Evolutionary conservation across 225 moss, liverwort and hornwort species (phyloP).

Genomic region (Pseudoscleropodium purum): DNA sequence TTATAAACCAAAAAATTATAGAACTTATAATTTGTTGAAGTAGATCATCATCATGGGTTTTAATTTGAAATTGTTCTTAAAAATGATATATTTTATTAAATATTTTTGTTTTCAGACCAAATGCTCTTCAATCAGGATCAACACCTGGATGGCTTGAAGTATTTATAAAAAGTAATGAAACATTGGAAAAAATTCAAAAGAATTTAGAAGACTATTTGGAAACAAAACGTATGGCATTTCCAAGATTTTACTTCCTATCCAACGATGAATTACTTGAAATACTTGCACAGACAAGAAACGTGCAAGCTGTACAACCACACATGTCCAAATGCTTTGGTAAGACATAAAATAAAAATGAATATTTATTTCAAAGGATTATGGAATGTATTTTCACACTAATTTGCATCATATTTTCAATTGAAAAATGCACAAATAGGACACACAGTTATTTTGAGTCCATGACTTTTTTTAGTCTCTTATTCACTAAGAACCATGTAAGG

Average conservation of each 20-base stretch:
- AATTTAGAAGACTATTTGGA: slow-evolving; percentile 91
- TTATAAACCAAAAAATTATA: rapidly evolving
- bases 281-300: slow-evolving; percentile 89
- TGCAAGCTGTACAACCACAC: slow-evolving; percentile 90
- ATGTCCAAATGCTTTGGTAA: slow-evolving; percentile 96
- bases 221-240: slow-evolving; percentile 98
- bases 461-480: background rate
- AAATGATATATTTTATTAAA: too few species aligned
- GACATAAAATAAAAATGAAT: background rate
- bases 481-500: background rate
- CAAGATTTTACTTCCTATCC: slow-evolving; percentile 84
- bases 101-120: slow-evolving; percentile 38
- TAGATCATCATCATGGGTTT: rapidly evolving
- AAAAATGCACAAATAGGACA: background rate
- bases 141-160: slow-evolving; percentile 79
- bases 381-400: background rate
- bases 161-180: slow-evolving; percentile 78
- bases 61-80: too few species aligned
- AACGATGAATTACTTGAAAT: slow-evolving; percentile 89
- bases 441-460: background rate
- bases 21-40: rapidly evolving
- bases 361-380: background rate
- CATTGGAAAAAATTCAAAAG: slow-evolving; percentile 89
- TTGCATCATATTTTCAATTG: background rate
- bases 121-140: slow-evolving; percentile 85